phyloP scores from a whole-genome alignment of 129 eudicot genomes.

The Flaveria trinervia region DNA sequence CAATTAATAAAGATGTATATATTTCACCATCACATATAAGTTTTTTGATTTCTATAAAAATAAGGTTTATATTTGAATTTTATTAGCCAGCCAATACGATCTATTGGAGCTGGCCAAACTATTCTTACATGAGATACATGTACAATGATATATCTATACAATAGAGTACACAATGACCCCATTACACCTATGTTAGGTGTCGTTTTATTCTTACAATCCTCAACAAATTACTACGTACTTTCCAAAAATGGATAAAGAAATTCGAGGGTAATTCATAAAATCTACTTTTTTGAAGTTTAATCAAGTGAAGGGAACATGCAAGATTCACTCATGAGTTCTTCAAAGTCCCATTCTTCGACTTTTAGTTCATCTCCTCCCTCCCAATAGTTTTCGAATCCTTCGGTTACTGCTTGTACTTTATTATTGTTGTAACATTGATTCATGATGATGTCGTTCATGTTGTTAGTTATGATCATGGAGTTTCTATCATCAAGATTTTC shows the following conservation, averaged over 20 bases:
- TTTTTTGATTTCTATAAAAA: not conserved
- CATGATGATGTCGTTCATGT: constrained; percentile 37
- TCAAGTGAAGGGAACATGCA: constrained; percentile 65
- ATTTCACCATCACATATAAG: not conserved
- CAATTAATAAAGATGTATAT: not conserved
- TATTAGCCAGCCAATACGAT: constrained; percentile 30
- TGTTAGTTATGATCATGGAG: constrained; percentile 36
- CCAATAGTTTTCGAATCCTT: constrained; percentile 51
- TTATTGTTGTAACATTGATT: constrained; percentile 37
- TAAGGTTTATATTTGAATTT: not conserved
- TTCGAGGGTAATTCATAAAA: constrained; percentile 18
- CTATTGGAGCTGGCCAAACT: constrained; percentile 19
- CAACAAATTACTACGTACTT: constrained; percentile 9
- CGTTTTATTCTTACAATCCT: constrained; percentile 11
- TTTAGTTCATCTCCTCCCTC: constrained; percentile 66
- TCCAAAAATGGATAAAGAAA: constrained; percentile 35
- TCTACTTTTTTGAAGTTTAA: constrained; percentile 30
- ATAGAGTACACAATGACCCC: constrained; percentile 9
- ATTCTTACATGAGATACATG: constrained; percentile 30
- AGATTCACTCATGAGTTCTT: constrained; percentile 79
- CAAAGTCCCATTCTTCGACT: constrained; percentile 88
- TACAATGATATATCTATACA: constrained; percentile 15
- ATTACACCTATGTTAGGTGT: constrained; percentile 4
- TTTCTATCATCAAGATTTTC: constrained; percentile 32
- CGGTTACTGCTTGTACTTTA: constrained; percentile 42